Percentiles rank a stretch among this genome's conserved stretches.
These are phyloP conservation scores for Tricholoma matsutake DNA, from an alignment of 768 basidiomycete genomes.

Conservation along the genomic window DNA sequence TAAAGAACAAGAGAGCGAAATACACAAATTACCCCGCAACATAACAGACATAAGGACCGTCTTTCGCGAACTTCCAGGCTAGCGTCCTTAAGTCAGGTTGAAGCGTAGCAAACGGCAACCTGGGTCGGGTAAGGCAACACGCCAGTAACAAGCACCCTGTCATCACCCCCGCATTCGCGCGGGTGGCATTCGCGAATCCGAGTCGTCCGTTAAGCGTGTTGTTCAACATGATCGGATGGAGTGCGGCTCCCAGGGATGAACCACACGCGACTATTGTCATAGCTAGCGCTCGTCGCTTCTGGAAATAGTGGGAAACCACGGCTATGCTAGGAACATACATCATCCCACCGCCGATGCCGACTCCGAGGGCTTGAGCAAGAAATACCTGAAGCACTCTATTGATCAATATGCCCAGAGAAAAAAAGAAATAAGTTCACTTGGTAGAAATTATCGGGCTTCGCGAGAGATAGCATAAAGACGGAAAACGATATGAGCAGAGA, in stretches of 20 bases:
- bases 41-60: conserved; percentile 13
- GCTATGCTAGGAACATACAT: conserved; percentile 44
- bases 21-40: conserved; percentile 10
- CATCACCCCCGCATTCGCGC: conserved; percentile 39
- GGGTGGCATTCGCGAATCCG: conserved; percentile 42
- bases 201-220: conserved; percentile 29
- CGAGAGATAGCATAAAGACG: conserved; percentile 45
- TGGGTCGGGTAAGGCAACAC: conserved; percentile 38
- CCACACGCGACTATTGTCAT: conserved; percentile 49
- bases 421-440: conserved; percentile 28
- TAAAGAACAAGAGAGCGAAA: not conserved
- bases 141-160: conserved; percentile 37
- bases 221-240: conserved; percentile 48
- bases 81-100: conserved; percentile 2
- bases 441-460: conserved; percentile 39
- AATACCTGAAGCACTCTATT: conserved; percentile 31
- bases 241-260: conserved; percentile 40
- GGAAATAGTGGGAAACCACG: conserved; percentile 46
- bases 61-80: conserved; percentile 11
- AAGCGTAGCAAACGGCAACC: conserved; percentile 21
- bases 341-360: conserved; percentile 41
- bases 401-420: not conserved
- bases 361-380: conserved; percentile 40
- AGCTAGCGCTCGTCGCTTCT: conserved; percentile 36
- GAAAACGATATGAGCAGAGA: conserved; percentile 35